Evolutionary conservation across 2,329 filamentous ascomycete species (phyloP).

Genomic region (Keithomyces neogunnii): DNA sequence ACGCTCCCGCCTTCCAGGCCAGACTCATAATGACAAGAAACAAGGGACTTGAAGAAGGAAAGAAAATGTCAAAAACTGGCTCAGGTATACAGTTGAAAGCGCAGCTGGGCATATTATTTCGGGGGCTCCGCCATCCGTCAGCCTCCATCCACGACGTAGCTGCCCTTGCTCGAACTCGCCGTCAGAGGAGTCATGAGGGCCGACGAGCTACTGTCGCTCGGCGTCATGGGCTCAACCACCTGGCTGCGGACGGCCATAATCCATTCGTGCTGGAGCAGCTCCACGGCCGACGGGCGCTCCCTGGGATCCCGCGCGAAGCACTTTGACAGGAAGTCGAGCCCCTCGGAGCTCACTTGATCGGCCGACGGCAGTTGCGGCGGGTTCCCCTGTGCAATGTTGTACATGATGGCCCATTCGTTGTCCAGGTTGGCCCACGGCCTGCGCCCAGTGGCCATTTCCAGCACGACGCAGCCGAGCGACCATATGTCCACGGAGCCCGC

Average conservation of each 20-base stretch:
- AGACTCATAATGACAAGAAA: no score
- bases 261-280: slow-evolving; percentile 93
- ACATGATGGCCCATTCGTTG: slow-evolving; percentile 99
- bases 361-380: slow-evolving; percentile 72
- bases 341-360: slow-evolving; percentile 76
- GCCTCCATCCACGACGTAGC: slow-evolving; percentile 18
- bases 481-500: slow-evolving; percentile 89
- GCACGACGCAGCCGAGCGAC: slow-evolving; percentile 92
- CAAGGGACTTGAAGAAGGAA: no score
- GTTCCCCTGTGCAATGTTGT: slow-evolving; percentile 97
- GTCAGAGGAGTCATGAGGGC: slow-evolving; percentile 26
- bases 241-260: slow-evolving; percentile 58
- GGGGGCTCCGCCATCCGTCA: neutral
- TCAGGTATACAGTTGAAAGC: no score
- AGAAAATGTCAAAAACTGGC: no score
- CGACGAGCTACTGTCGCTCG: slow-evolving; percentile 45
- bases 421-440: slow-evolving; percentile 92
- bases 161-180: slow-evolving; percentile 21
- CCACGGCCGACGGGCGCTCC: slow-evolving; percentile 71
- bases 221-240: slow-evolving; percentile 56
- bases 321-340: slow-evolving; percentile 78
- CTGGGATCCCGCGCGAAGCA: slow-evolving; percentile 83
- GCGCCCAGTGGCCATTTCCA: slow-evolving; percentile 94
- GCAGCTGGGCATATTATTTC: neutral
- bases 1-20: no score